Percentiles rank a stretch among this genome's conserved stretches.
phyloP scores from a whole-genome alignment of 805 yeast genomes.

The Candida coquimbonensis region DNA sequence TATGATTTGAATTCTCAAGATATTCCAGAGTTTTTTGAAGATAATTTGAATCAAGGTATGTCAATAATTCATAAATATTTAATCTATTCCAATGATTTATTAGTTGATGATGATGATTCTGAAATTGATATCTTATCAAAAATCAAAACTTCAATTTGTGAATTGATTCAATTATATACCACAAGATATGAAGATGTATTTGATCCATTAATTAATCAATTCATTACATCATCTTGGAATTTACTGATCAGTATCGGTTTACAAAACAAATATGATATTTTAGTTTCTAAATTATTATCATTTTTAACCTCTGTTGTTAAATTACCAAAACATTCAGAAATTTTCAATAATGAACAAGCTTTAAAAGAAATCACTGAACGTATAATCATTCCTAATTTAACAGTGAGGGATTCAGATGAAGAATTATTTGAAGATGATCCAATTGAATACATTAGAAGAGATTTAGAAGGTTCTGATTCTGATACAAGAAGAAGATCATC shows the following conservation, averaged over 20 bases:
- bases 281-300: slow-evolving; percentile 73
- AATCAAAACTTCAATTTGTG: slow-evolving; percentile 78
- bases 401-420: slow-evolving; percentile 79
- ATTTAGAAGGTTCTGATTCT: slow-evolving; percentile 89
- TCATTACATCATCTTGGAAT: slow-evolving; percentile 79
- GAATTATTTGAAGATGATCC: slow-evolving; percentile 97
- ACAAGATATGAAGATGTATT: slow-evolving; percentile 91
- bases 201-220: slow-evolving; percentile 65
- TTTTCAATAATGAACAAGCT: slow-evolving; percentile 55
- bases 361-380: slow-evolving; percentile 73
- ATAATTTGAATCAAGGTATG: slow-evolving; percentile 74
- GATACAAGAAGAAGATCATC: slow-evolving; percentile 90
- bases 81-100: slow-evolving; percentile 45
- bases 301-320: slow-evolving; percentile 79
- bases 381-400: slow-evolving; percentile 82
- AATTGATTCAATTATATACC: slow-evolving; percentile 76
- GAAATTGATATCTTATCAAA: slow-evolving; percentile 63
- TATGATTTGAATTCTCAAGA: slow-evolving; percentile 96
- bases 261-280: slow-evolving; percentile 74
- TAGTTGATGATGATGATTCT: slow-evolving; percentile 56
- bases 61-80: slow-evolving; percentile 75
- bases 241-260: slow-evolving; percentile 58
- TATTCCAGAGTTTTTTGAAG: slow-evolving; percentile 96
- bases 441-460: slow-evolving; percentile 84
- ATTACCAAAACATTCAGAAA: slow-evolving; percentile 56